Evolutionary conservation across 140 eudicot species (phyloP), one percentile per base, ranked within the genome.

Genomic region (Ambrosia hybrid): DNA sequence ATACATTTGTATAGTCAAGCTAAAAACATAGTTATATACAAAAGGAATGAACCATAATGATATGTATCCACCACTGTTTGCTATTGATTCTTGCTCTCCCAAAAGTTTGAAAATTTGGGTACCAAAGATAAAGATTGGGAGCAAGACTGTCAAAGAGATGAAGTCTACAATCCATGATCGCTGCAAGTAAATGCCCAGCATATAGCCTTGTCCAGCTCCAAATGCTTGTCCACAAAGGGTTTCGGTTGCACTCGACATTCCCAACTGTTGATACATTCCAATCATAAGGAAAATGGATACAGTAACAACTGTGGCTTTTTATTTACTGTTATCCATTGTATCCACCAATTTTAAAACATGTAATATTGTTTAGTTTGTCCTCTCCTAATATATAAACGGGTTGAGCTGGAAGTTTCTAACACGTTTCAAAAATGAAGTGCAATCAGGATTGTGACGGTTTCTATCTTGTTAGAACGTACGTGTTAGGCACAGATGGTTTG

Each of bases 161-260:
- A 79, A 68, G 61, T 82, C 83, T 7, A 85, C 76, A 6, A 85
- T 76, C 90, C 90, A 85, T 58, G 90, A 85, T 55, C 90, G 55
- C 76, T 85, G 90, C 81, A 85, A 66, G 81, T 82, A 79, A 34
- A 85, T 79, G 26, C 90, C 87, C 90, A 85, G 82, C 90, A 85
- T 85, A 57, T 82, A 85, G 57, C 82, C 43, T 45, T 85, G 90
- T 36, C 87, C 79, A 6, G 87, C 90, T 53, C 90, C 90, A 48
- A 85, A 85, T 56, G 90, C 76, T 82, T 85, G 87, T 43, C 90
- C 90, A 49, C 90, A 85, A 3, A 85, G 85, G 16, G 87, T 85
- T 77, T 85, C 87, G 41, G 90, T 85, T 60, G 90, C 90, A 65
- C 90, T 82, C 1, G 90, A 85, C 90, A 85, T 85, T 65, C 89